Base-by-base conservation (phyloP, 306 rosid genomes). In the Quercus ilex region DNA sequence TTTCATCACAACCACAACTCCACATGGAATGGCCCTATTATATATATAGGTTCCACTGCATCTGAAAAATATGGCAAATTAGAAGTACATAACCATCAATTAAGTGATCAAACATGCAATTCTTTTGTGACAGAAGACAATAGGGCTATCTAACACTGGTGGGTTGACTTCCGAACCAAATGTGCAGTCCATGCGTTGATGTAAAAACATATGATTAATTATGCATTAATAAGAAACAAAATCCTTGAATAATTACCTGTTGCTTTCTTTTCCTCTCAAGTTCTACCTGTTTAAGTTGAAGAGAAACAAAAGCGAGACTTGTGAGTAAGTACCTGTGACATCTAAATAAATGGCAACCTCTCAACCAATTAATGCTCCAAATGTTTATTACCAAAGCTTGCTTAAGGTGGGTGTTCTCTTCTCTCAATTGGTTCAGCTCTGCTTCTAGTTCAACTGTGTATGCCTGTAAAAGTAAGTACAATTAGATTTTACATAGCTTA, bases 391-490 rank as follows among this genome's bases (percentile, higher is more conserved):
- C 98, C 97, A 94, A 81, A 19, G 93, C 88, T 31, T 90, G 93
- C 80, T 89, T 92, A 19, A 94, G 95, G 64, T 89, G 88, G 35
- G 87, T 33, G 64, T 94, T 94, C 69, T 92, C 95, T 51, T 91
- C 93, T 77, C 82, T 86, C 56, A 94, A 62, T 43, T 90, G 95
- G 87, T 91, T 92, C 73, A 92, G 79, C 79, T 92, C 99, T 43
- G 94, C 95, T 90, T 94, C 97, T 58, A 94, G 76, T 69, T 94
- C 99, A 69, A 92, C 94, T 1, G 97, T 94, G 75, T 94, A 94
- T 14, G 99, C 99, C 99, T 94, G 85, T 57, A 57, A 49, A 17
- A 63, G 6, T 15, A 59, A 21, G 5, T 4, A 3, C 15, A 74
- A 31, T n/a, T 6, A 35, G 57, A 38, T 31, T 43, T 9, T 33